Evolutionary conservation across 768 basidiomycete genomes (phyloP).

Genomic region (Mycena venus): DNA sequence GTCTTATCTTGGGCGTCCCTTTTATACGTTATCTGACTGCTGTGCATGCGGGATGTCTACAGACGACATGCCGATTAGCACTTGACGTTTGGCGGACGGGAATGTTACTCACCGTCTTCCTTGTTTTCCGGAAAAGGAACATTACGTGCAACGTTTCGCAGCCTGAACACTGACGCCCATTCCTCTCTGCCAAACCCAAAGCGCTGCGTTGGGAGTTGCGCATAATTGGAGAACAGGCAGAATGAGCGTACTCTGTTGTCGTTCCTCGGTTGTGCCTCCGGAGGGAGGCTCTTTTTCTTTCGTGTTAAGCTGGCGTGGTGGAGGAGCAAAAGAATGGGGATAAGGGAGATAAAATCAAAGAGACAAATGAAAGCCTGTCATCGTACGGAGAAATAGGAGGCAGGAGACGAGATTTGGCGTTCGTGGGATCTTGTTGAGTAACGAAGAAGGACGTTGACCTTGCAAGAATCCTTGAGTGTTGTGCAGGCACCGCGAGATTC

Average conservation of each 20-base stretch:
- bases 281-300: background rate
- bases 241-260: slow-evolving; percentile 7
- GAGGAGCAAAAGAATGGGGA: too few relatives aligned
- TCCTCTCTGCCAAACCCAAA: slow-evolving; percentile 9
- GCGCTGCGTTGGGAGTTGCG: background rate
- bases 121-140: background rate
- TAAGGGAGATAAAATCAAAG: too few relatives aligned
- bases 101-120: background rate
- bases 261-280: slow-evolving; percentile 5
- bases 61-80: slow-evolving; percentile 8
- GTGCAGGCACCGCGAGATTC: background rate
- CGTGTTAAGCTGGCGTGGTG: background rate
- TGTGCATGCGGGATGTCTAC: background rate
- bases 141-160: background rate
- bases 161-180: slow-evolving; percentile 6
- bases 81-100: background rate
- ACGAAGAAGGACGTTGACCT: background rate
- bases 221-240: background rate
- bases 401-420: too few relatives aligned
- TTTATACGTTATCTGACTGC: background rate
- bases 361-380: too few relatives aligned
- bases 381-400: too few relatives aligned
- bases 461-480: background rate
- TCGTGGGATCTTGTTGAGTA: background rate
- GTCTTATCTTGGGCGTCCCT: background rate